phyloP scores from a whole-genome alignment of 768 basidiomycete species.

The Boletellus ananas region DNA sequence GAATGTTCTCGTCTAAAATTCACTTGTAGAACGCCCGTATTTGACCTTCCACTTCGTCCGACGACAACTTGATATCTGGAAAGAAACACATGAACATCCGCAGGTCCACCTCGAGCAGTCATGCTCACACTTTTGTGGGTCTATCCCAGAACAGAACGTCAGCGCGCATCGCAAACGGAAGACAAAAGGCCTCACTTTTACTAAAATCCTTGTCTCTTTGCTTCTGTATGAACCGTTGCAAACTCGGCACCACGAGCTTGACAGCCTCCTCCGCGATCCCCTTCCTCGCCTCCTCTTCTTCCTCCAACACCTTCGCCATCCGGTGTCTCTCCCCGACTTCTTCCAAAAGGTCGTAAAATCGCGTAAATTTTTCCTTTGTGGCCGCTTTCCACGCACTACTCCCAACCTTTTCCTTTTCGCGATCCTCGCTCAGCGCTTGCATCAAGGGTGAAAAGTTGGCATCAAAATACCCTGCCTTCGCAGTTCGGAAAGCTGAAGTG shows the following conservation, averaged over 20 bases:
- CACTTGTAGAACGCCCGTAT: slow-evolving; percentile 58
- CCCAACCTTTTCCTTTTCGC: slow-evolving; percentile 43
- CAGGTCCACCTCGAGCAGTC: background rate
- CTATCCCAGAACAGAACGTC: slow-evolving; percentile 23
- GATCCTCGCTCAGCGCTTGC: slow-evolving; percentile 52
- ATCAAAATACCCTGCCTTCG: slow-evolving; percentile 83
- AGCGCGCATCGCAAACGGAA: background rate
- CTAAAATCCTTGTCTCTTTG: slow-evolving; percentile 81
- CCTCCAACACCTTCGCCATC: slow-evolving; percentile 64
- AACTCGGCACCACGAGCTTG: slow-evolving; percentile 69
- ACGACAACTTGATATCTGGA: slow-evolving; percentile 72
- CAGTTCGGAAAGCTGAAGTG: slow-evolving; percentile 69
- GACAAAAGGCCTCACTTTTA: slow-evolving; percentile 54
- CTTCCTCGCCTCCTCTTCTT: slow-evolving; percentile 58
- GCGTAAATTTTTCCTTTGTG: slow-evolving; percentile 78
- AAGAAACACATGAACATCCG: slow-evolving; percentile 13
- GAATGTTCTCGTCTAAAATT: background rate
- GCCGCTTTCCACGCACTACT: slow-evolving; percentile 47
- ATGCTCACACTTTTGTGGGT: slow-evolving; percentile 51
- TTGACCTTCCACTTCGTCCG: slow-evolving; percentile 70
- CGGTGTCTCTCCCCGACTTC: slow-evolving; percentile 76
- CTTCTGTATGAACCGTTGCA: slow-evolving; percentile 72
- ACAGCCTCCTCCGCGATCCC: slow-evolving; percentile 69
- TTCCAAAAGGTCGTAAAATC: slow-evolving; percentile 78
- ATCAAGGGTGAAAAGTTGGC: slow-evolving; percentile 77